Evolutionary conservation across 192 early-diverging fungal genomes (phyloP).

Genomic region (Linnemannia hyalina): DNA sequence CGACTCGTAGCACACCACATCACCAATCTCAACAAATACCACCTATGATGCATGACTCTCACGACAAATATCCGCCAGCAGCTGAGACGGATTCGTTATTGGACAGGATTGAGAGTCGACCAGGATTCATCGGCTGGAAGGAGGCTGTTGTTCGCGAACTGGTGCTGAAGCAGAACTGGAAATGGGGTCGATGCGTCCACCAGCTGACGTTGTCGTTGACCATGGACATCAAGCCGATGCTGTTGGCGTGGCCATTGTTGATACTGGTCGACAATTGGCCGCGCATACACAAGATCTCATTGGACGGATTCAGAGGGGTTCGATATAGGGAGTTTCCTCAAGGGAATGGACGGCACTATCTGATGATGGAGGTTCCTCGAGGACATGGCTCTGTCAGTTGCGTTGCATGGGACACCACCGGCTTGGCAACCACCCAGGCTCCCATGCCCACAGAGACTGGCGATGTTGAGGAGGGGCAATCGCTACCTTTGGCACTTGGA

Average conservation of each 20-base stretch:
- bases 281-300: conserved; percentile 9
- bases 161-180: conserved; percentile 28
- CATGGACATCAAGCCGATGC: conserved; percentile 13
- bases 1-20: background rate
- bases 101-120: conserved; percentile 10
- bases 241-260: conserved; percentile 36
- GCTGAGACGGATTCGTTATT: background rate
- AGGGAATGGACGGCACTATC: background rate
- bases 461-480: background rate
- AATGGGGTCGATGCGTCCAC: conserved; percentile 14
- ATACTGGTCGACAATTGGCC: conserved; percentile 26
- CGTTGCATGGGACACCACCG: conserved; percentile 28
- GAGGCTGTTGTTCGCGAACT: conserved; percentile 19
- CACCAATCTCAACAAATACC: background rate
- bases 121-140: conserved; percentile 35
- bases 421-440: background rate
- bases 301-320: conserved; percentile 12
- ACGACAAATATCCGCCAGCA: background rate
- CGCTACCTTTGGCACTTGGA: conserved; percentile 20
- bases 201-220: conserved; percentile 9
- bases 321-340: background rate
- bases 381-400: conserved; percentile 26
- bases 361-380: background rate
- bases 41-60: background rate
- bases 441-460: background rate